Base-by-base conservation (phyloP, 306 rosid species). In the Sechiopsis laciniata region DNA sequence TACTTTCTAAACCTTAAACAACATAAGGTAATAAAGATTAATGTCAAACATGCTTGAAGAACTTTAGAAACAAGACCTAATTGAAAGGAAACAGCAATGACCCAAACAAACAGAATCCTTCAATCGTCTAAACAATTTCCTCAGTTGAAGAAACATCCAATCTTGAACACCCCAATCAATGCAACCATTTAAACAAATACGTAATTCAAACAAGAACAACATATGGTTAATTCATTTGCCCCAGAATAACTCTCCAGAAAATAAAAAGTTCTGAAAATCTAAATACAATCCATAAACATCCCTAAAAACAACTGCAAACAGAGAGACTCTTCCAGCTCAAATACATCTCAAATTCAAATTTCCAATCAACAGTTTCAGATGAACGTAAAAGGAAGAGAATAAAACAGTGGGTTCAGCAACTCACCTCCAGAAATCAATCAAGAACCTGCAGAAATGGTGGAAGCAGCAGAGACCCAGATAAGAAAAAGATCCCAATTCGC, bases 401-500 rank as follows among this genome's bases (percentile, higher is more conserved):
- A 73, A 67, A 74, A 50, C 77, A 71, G 80, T 67, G 85, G 81
- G 78, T 50, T 62, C 65, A 73, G 59, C 77, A 79, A 80, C 86
- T 77, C 81, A 89, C 97, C 92, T 82, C 73, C 51, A 73, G 71
- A 75, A 46, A 69, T 46, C 56, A 69, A 69, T 14, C 45, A 50
- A 69, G 58, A 83, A 77, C 76, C 84, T 63, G 61, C 79, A 61
- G 69, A 17, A 78, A 74, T 69, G 82, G 74, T 53, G 68, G 80
- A 82, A 77, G 74, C 55, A 75, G 77, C 68, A 71, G 71, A 82
- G 74, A 82, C 75, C 85, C 85, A 87, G 79, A 82, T 77, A 79
- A 85, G 87, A 73, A 56, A 83, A 83, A 78, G 78, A 80, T 76
- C 73, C 56, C 58, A 78, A 78, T 74, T 79, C 81, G 76, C 81